Evolutionary conservation across 2,329 filamentous ascomycete genomes (phyloP).

Genomic region (Zymoseptoria brevis): DNA sequence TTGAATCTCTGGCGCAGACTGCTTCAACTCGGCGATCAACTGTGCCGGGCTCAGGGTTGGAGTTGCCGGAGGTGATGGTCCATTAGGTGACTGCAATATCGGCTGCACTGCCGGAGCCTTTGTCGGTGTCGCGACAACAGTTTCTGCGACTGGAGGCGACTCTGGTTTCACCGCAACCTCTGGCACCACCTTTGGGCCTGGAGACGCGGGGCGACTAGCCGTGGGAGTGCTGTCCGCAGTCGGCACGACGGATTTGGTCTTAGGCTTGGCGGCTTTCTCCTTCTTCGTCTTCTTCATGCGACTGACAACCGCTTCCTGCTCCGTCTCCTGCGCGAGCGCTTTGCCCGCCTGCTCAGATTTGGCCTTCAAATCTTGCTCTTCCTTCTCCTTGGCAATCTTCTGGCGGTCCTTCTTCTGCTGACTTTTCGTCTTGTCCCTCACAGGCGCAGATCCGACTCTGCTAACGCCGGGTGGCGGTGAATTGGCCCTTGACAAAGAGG

Average conservation of each 20-base stretch:
- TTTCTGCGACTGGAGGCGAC: slow-evolving; percentile 1
- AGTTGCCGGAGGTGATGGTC: slow-evolving; percentile 27
- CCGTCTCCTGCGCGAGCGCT: slow-evolving; percentile 41
- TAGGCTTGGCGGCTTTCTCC: slow-evolving; percentile 27
- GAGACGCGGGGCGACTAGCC: slow-evolving; percentile 24
- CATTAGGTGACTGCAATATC: slow-evolving; percentile 21
- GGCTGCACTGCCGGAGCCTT: slow-evolving; percentile 10
- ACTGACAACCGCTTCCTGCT: slow-evolving; percentile 63
- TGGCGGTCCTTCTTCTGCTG: slow-evolving; percentile 62
- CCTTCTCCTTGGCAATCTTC: slow-evolving; percentile 38
- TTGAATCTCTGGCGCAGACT: slow-evolving; percentile 25
- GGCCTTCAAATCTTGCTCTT: slow-evolving; percentile 30
- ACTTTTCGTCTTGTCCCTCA: slow-evolving; percentile 66
- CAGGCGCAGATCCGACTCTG: slow-evolving; percentile 60
- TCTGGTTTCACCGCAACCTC: background rate
- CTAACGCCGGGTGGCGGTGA: slow-evolving; percentile 56
- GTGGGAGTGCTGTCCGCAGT: slow-evolving; percentile 22
- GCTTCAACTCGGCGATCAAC: slow-evolving; percentile 27
- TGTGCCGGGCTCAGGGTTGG: slow-evolving; percentile 27
- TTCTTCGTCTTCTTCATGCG: slow-evolving; percentile 84
- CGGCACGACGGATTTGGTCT: slow-evolving; percentile 19
- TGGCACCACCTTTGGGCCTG: slow-evolving; percentile 2
- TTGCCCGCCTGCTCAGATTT: slow-evolving; percentile 44
- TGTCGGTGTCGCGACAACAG: slow-evolving; percentile 16
- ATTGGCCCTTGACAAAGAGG: slow-evolving; percentile 62